Base-by-base conservation (phyloP, 345 rosid genomes). In the Eucalyptus brandiana region DNA sequence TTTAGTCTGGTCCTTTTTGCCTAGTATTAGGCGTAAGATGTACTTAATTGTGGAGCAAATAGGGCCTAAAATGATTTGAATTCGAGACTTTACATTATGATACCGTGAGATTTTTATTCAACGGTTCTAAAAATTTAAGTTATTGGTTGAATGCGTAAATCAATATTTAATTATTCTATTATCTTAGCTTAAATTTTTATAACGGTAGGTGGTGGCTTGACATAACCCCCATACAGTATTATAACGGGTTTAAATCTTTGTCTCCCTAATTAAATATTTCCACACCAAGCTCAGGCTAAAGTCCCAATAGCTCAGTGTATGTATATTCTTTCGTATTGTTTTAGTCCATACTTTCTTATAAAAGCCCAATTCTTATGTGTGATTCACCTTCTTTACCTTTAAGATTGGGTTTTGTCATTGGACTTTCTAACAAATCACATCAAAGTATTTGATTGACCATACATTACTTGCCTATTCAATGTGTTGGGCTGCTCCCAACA, bases 221-320 rank as follows among this genome's bases (percentile, higher is more conserved):
- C 24, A 53, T 1, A 53, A 53, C 1, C 56, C 56, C 56, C 10
- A 19, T 53, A 19, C 0, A 5, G 24, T 19, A 53, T 53, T 0
- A 53, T 1, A 8, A 2, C 0, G 3, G 10, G 24, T 53, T 53
- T 53, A 56, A 56, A 24, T 56, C 3, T 56, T 56, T 56, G 30
- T 3, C 62, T 23, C 3, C 62, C 1, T 2, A 4, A 56, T 56
- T 56, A 24, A 56, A 56, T 56, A 56, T 56, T 56, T 56, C 6
- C 28, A 24, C 1, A 0, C 3, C 0, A 24, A 0, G 0, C 30
- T 56, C 0, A 56, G 6, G 28, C 30, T 23, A 24, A 56, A 56
- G 62, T 56, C 62, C 13, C 13, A 56, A 56, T 24, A 56, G 62
- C 30, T 56, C 8, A 3, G 8, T 28, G 0, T 12, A 3, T 9